Percentiles rank a stretch among this genome's conserved stretches.
These are phyloP conservation scores for Emergomyces orientalis DNA, from an alignment of 2,329 filamentous ascomycete genomes.

Conservation along the genomic window DNA sequence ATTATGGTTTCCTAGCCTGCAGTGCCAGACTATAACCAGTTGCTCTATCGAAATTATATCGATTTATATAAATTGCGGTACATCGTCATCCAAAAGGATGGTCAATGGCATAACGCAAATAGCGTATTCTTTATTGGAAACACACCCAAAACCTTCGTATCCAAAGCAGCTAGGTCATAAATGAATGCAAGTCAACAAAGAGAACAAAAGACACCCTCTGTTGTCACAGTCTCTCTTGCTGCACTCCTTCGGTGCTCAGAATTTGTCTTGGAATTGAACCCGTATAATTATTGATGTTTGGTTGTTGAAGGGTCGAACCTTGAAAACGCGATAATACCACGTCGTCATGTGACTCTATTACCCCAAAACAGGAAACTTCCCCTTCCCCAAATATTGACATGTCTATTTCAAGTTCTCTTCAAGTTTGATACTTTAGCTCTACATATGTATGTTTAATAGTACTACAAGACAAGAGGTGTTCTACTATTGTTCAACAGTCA, in stretches of 20 bases:
- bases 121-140: not conserved
- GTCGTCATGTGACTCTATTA: not conserved
- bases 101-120: not conserved
- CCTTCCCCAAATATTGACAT: too few relatives aligned
- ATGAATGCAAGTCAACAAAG: not conserved
- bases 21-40: not conserved
- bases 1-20: slow-evolving; percentile 16
- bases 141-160: not conserved
- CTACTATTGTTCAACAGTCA: not conserved
- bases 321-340: not conserved
- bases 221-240: not conserved
- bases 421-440: not conserved
- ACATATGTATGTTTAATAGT: not conserved
- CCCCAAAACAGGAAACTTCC: not conserved
- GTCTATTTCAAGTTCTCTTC: not conserved
- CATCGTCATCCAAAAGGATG: not conserved
- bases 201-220: not conserved
- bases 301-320: not conserved
- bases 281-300: not conserved
- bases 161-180: not conserved
- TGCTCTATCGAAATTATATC: not conserved
- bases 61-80: not conserved
- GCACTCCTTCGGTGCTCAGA: too few relatives aligned
- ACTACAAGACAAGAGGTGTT: not conserved
- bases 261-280: not conserved